Conservation (phyloP, 1,284 basidiomycete species). For the Cryptococcus sp. region DNA sequence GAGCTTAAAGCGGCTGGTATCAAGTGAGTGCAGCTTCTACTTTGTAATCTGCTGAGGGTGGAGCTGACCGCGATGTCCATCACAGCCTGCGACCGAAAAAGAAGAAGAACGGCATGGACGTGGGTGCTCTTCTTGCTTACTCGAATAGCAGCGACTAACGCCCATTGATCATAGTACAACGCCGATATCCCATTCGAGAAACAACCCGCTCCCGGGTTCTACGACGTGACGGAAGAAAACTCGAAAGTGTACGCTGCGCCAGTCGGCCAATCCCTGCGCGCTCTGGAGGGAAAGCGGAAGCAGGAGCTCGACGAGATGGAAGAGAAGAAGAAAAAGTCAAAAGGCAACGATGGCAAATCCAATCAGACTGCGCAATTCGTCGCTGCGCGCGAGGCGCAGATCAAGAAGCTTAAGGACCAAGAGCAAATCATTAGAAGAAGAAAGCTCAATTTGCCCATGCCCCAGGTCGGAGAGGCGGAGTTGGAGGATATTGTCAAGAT, state of each 20-base stretch:
- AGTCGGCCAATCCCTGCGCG: slow-evolving; percentile 84
- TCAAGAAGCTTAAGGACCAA: slow-evolving; percentile 94
- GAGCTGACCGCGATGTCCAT: not conserved
- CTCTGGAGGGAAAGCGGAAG: slow-evolving; percentile 88
- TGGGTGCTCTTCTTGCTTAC: slow-evolving; percentile 53
- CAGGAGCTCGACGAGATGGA: slow-evolving; percentile 71
- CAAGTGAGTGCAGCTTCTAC: slow-evolving; percentile 60
- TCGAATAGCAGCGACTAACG: too few relatives aligned
- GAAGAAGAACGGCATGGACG: slow-evolving; percentile 97
- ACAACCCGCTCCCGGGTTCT: slow-evolving; percentile 91
- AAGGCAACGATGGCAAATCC: slow-evolving; percentile 55
- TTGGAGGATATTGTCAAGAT: slow-evolving; percentile 99
- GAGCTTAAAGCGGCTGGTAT: slow-evolving; percentile 98
- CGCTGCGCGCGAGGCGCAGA: slow-evolving; percentile 90
- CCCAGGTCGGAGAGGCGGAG: slow-evolving; percentile 94
- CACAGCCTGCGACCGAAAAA: slow-evolving; percentile 68
- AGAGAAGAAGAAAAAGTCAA: slow-evolving; percentile 79
- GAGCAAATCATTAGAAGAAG: slow-evolving; percentile 89
- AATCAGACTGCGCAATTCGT: slow-evolving; percentile 89
- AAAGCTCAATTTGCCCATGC: slow-evolving; percentile 80
- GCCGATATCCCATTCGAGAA: slow-evolving; percentile 99
- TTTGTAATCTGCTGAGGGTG: not conserved
- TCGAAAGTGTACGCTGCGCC: slow-evolving; percentile 84
- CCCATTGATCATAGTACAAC: slow-evolving; percentile 68
- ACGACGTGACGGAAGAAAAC: slow-evolving; percentile 93